phyloP scores from a whole-genome alignment of 2,329 filamentous ascomycete species.

The Scytalidium sp. region DNA sequence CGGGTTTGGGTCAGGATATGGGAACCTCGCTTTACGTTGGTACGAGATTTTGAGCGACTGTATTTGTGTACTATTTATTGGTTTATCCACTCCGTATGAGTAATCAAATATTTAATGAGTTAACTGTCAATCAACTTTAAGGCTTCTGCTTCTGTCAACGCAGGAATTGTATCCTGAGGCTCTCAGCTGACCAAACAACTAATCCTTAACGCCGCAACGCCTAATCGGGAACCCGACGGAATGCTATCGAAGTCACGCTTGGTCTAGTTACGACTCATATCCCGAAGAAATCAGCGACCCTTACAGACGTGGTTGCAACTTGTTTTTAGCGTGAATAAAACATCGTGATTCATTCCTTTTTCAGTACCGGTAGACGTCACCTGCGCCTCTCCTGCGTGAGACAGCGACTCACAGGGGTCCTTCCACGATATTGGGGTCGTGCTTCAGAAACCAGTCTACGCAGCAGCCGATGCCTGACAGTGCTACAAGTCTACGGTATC shows the following conservation, averaged over 20 bases:
- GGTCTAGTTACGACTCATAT: too few relatives aligned
- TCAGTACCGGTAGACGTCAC: not conserved
- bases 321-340: not conserved
- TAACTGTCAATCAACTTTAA: not conserved
- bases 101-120: not conserved
- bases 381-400: not conserved
- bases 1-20: conserved; percentile 3
- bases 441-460: not conserved
- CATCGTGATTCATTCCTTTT: not conserved
- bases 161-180: not conserved
- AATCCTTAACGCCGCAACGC: not conserved
- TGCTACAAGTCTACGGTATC: too few relatives aligned
- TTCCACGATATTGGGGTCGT: not conserved
- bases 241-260: not conserved
- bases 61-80: not conserved
- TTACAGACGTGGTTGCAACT: not conserved
- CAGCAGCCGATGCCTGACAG: not conserved
- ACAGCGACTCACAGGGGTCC: not conserved
- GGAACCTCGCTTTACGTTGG: not conserved
- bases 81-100: not conserved
- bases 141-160: too few relatives aligned
- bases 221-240: not conserved
- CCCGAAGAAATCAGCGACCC: too few relatives aligned
- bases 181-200: not conserved
- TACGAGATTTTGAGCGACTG: not conserved